phyloP scores from a whole-genome alignment of 228 moss, liverwort and hornwort species.

The Sphagnum fallax region DNA sequence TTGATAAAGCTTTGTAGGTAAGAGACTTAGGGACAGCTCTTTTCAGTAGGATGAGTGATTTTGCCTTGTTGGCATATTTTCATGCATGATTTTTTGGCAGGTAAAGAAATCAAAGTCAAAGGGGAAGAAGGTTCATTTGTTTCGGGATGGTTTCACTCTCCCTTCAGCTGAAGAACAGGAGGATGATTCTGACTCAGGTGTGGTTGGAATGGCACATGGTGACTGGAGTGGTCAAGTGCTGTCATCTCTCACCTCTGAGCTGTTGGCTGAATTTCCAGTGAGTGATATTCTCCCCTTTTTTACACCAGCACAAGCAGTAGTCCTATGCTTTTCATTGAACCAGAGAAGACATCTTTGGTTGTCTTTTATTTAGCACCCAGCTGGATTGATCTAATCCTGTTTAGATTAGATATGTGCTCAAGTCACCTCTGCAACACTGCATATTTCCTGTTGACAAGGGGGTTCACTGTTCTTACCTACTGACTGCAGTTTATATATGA shows the following conservation, averaged over 20 bases:
- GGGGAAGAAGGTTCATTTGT: constrained; percentile 44
- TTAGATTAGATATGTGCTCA: too few relatives aligned
- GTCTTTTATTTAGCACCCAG: too few relatives aligned
- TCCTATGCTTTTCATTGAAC: neutral
- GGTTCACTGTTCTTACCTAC: neutral
- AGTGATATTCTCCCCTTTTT: neutral
- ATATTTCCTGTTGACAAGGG: neutral
- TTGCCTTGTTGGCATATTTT: too few relatives aligned
- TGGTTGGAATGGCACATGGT: constrained; percentile 13
- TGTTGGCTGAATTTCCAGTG: constrained; percentile 1
- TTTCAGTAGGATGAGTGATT: too few relatives aligned
- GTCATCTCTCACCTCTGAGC: constrained; percentile 7
- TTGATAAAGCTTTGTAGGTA: too few relatives aligned
- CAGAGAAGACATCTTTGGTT: neutral
- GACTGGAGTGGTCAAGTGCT: constrained; percentile 20
- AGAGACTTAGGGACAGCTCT: too few relatives aligned
- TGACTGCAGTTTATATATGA: neutral
- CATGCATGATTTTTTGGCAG: constrained; percentile 16
- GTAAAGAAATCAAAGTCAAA: constrained; percentile 45
- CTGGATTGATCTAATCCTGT: too few relatives aligned
- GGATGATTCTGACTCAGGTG: constrained; percentile 23
- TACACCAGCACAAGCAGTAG: neutral
- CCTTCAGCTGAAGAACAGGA: constrained; percentile 30
- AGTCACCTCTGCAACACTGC: neutral
- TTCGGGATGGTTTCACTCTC: constrained; percentile 53